phyloP scores from a whole-genome alignment of 129 eudicot species.

The Kitagawia praeruptora region DNA sequence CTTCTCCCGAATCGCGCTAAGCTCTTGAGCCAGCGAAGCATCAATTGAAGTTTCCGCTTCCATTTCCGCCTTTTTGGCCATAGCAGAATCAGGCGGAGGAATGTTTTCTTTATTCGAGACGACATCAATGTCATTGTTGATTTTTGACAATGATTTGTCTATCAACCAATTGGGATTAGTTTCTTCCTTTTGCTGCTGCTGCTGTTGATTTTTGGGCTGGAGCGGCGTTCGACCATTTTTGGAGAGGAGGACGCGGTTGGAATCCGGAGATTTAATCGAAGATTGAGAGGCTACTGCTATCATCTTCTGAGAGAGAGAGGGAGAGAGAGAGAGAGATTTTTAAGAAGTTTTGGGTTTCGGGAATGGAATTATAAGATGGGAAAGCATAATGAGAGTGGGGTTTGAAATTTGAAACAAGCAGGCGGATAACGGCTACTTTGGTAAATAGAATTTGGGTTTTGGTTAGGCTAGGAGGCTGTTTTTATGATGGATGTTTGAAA shows the following conservation, averaged over 20 bases:
- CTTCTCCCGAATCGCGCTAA: conserved; percentile 51
- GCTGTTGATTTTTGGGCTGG: conserved; percentile 37
- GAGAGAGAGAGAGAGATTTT: not conserved
- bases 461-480: not conserved
- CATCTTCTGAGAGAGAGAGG: conserved; percentile 26
- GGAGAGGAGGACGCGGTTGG: conserved; percentile 15
- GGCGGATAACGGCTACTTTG: conserved; percentile 8
- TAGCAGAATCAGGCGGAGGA: conserved; percentile 15
- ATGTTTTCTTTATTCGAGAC: conserved; percentile 58
- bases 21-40: conserved; percentile 72
- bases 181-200: not conserved
- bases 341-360: no score
- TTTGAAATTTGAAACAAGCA: conserved; percentile 1
- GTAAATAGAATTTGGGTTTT: not conserved
- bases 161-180: not conserved
- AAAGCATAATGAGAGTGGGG: not conserved
- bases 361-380: not conserved
- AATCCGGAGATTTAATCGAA: conserved; percentile 35
- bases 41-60: conserved; percentile 39
- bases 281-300: conserved; percentile 23
- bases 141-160: conserved; percentile 11
- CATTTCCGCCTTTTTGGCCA: not conserved
- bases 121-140: not conserved
- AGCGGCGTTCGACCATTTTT: conserved; percentile 44
- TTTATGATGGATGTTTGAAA: not conserved